Evolutionary conservation across 768 basidiomycete species (phyloP).

Genomic region (Suillus placidus): DNA sequence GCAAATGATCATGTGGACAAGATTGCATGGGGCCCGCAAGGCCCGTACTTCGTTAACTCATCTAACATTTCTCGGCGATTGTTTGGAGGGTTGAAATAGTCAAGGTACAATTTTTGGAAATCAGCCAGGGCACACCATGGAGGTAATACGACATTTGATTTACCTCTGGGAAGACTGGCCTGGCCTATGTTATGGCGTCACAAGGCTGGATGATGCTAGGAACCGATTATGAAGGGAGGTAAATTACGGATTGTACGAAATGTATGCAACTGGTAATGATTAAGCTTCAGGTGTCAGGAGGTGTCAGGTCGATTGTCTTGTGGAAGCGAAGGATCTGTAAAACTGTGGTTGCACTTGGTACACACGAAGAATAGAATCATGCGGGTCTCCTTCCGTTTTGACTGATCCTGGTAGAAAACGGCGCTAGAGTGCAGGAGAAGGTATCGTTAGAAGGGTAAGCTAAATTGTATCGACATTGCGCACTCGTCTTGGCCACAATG

Average conservation of each 20-base stretch:
- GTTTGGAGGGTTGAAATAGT: neutral
- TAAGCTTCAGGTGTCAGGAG: constrained; percentile 26
- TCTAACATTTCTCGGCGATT: neutral
- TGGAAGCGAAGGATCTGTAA: constrained; percentile 67
- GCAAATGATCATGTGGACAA: neutral
- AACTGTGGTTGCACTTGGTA: constrained; percentile 76
- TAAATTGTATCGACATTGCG: constrained; percentile 29
- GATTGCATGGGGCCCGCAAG: neutral
- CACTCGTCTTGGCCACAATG: constrained; percentile 82
- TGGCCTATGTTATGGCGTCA: neutral
- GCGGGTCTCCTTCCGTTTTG: constrained; percentile 91
- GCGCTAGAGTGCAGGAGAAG: constrained; percentile 53
- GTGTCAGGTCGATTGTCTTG: constrained; percentile 43
- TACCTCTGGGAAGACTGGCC: neutral
- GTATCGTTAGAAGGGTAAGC: constrained; percentile 5
- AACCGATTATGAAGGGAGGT: neutral
- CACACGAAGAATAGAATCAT: constrained; percentile 95
- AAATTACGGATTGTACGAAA: neutral
- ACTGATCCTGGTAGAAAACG: constrained; percentile 96
- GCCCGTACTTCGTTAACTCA: neutral
- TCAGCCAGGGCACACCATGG: neutral
- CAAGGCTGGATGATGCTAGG: neutral
- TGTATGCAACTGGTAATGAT: constrained; percentile 11
- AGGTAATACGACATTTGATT: neutral
- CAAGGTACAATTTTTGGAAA: neutral